Percentiles rank a stretch among this genome's conserved stretches.
Evolutionary conservation across 257 asterid genomes (phyloP).

Genomic region (Perilla frutescens): DNA sequence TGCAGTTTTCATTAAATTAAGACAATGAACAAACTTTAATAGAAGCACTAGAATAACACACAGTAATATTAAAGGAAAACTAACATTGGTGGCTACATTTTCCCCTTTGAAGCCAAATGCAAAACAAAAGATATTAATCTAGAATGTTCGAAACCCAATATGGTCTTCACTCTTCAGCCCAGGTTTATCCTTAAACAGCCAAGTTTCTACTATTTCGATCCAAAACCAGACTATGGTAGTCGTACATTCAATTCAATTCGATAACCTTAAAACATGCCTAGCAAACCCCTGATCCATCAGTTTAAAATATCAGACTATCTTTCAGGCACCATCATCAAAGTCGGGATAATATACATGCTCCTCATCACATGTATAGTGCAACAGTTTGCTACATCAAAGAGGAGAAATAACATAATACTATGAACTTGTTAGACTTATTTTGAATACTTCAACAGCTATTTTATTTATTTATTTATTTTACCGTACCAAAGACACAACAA

Average conservation of each 20-base stretch:
- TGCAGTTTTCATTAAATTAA: constrained; percentile 3
- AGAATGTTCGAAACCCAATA: not conserved
- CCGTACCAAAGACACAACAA: not conserved
- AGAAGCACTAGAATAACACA: not conserved
- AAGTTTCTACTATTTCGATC: not conserved
- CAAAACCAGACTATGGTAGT: not conserved
- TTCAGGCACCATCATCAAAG: constrained; percentile 13
- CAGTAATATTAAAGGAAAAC: not conserved
- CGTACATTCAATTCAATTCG: constrained; percentile 9
- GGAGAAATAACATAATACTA: not conserved
- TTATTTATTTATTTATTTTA: not conserved
- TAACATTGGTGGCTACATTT: not conserved
- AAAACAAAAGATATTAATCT: not conserved
- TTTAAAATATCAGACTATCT: not conserved
- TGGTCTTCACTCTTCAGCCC: not conserved
- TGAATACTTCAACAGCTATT: not conserved
- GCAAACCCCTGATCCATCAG: constrained; percentile 5
- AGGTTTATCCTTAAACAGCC: not conserved
- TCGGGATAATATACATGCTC: constrained; percentile 2
- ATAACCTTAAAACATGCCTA: not conserved
- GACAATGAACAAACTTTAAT: not conserved
- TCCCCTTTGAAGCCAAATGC: not conserved
- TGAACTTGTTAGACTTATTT: not conserved
- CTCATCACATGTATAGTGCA: not conserved
- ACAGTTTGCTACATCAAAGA: not conserved